These are phyloP conservation scores for Trifolium subterraneum DNA, from an alignment of 306 rosid genomes.

Conservation along the genomic window DNA sequence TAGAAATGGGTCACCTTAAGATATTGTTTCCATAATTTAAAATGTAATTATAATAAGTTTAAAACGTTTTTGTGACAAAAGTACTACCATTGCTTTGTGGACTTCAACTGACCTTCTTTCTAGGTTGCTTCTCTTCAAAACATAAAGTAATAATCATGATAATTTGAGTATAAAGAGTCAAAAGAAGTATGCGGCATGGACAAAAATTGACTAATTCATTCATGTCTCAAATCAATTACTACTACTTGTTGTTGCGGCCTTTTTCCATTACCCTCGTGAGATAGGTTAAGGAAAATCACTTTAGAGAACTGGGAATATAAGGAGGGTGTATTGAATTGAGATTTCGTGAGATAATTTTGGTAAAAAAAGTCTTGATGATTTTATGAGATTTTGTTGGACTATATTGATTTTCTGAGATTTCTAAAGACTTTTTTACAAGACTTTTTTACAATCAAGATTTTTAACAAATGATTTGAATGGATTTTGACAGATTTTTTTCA, in stretches of 20 bases:
- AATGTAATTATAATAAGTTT: slow-evolving; percentile 27
- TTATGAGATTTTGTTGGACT: no score
- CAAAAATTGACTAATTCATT: slow-evolving; percentile 29
- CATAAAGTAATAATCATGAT: slow-evolving; percentile 36
- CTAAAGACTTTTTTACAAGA: no score
- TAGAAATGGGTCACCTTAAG: slow-evolving; percentile 38
- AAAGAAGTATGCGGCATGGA: slow-evolving; percentile 48
- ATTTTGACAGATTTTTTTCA: no score
- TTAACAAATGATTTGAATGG: no score
- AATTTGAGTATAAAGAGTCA: slow-evolving; percentile 43
- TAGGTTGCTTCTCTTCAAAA: slow-evolving; percentile 46
- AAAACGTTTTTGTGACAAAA: slow-evolving; percentile 1
- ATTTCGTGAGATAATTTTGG: no score
- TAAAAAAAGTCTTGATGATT: no score
- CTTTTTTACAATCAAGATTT: no score
- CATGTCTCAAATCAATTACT: not conserved
- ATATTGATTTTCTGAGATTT: no score
- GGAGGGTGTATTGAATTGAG: no score
- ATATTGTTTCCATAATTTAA: slow-evolving; percentile 11
- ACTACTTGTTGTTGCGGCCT: slow-evolving; percentile 39
- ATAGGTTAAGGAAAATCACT: no score
- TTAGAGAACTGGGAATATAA: no score
- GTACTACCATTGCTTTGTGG: slow-evolving; percentile 24
- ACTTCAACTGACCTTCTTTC: slow-evolving; percentile 33
- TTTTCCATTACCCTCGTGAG: slow-evolving; percentile 33